Conservation (phyloP, 164 flowering plant genomes). For the Dillenia suffruticosa region DNA sequence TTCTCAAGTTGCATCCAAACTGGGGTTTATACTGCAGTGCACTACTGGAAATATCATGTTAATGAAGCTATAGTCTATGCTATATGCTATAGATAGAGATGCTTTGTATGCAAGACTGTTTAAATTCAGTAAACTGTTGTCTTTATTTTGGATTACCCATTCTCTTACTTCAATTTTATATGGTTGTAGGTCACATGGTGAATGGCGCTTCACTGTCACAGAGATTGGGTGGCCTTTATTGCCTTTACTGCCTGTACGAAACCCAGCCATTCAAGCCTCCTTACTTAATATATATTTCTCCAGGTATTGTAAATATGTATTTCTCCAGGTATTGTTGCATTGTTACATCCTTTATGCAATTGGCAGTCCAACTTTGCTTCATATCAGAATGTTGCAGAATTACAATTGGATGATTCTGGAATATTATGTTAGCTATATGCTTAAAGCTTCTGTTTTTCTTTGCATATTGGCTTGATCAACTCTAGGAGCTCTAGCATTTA, state of each 20-base stretch:
- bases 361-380: no score
- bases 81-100: background rate
- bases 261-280: constrained; percentile 89
- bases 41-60: background rate
- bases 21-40: background rate
- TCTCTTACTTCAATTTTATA: background rate
- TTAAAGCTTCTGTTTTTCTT: no score
- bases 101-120: no score
- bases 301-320: constrained; percentile 68
- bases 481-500: no score
- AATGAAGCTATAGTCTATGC: background rate
- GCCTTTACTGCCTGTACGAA: constrained; percentile 86
- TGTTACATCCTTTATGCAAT: no score
- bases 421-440: no score
- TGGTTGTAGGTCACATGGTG: constrained; percentile 58
- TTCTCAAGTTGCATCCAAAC: background rate
- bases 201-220: constrained; percentile 45
- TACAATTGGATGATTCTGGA: no score
- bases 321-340: constrained; percentile 52
- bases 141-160: background rate
- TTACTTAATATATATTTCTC: constrained; percentile 67
- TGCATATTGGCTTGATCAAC: no score
- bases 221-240: constrained; percentile 83
- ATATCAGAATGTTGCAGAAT: no score
- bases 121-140: background rate